Evolutionary conservation across 768 basidiomycete genomes (phyloP).

Genomic region (Naematelia aurantialba): DNA sequence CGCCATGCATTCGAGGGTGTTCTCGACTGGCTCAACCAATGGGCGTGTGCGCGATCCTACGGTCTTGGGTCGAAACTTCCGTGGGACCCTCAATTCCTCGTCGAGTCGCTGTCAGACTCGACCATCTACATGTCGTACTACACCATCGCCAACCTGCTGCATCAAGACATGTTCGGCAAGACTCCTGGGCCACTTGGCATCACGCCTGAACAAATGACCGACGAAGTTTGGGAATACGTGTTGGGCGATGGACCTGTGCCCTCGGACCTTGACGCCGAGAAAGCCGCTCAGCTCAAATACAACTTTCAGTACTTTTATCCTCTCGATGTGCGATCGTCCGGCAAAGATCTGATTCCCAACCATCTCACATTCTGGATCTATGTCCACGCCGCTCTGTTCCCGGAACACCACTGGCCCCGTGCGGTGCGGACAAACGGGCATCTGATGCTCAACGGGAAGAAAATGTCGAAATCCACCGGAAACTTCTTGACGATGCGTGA

Average conservation of each 20-base stretch:
- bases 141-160: slow-evolving; percentile 84
- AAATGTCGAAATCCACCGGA: slow-evolving; percentile 97
- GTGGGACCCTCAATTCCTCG: slow-evolving; percentile 94
- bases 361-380: slow-evolving; percentile 91
- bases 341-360: slow-evolving; percentile 93
- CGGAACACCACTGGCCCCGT: slow-evolving; percentile 77
- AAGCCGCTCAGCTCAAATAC: slow-evolving; percentile 77
- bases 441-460: slow-evolving; percentile 93
- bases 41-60: slow-evolving; percentile 98
- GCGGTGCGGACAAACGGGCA: slow-evolving; percentile 95
- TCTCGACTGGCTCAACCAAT: slow-evolving; percentile 91
- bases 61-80: slow-evolving; percentile 92
- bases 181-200: slow-evolving; percentile 78
- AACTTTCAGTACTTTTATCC: slow-evolving; percentile 98
- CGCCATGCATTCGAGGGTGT: slow-evolving; percentile 86
- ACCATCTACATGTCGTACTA: slow-evolving; percentile 99
- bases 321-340: slow-evolving; percentile 94
- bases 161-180: slow-evolving; percentile 75
- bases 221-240: slow-evolving; percentile 95
- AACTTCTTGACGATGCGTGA: slow-evolving; percentile 89
- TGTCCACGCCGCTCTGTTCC: slow-evolving; percentile 90
- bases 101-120: slow-evolving; percentile 94
- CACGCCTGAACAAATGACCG: slow-evolving; percentile 87
- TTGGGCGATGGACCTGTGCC: slow-evolving; percentile 59
- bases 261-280: slow-evolving; percentile 68